phyloP scores from a whole-genome alignment of 176 grass and related monocot species.

The Avena atlantica region DNA sequence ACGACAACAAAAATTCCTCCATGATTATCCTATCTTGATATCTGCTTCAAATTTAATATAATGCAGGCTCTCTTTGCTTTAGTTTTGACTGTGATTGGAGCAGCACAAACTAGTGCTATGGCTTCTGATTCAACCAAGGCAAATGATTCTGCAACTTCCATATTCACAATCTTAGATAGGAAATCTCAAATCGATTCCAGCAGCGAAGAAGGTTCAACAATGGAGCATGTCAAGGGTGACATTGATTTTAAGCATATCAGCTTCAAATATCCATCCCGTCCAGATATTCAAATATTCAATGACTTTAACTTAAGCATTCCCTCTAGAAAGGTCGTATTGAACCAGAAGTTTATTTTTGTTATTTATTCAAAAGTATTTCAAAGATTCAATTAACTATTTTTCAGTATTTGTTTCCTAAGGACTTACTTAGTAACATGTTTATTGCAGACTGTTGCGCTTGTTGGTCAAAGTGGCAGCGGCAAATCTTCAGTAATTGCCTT shows the following conservation, averaged over 20 bases:
- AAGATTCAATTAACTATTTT: too few relatives aligned
- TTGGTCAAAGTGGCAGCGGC: slow-evolving; percentile 52
- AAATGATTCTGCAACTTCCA: slow-evolving; percentile 34
- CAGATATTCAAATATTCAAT: slow-evolving; percentile 51
- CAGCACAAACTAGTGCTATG: slow-evolving; percentile 29
- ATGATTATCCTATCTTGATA: slow-evolving; percentile 13
- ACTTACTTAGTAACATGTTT: too few relatives aligned
- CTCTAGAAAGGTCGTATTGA: slow-evolving; percentile 43
- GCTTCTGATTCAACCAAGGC: slow-evolving; percentile 46
- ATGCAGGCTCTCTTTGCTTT: slow-evolving; percentile 37
- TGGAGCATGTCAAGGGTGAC: slow-evolving; percentile 32
- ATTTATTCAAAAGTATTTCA: neutral
- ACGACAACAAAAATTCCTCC: neutral
- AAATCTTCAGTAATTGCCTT: slow-evolving; percentile 53
- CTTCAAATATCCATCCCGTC: slow-evolving; percentile 53
- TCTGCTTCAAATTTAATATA: slow-evolving; percentile 37
- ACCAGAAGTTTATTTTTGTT: neutral
- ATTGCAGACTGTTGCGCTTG: slow-evolving; percentile 52
- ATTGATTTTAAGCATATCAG: slow-evolving; percentile 50
- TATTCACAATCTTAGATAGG: slow-evolving; percentile 39
- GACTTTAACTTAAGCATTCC: slow-evolving; percentile 47
- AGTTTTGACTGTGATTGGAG: slow-evolving; percentile 21
- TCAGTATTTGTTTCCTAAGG: too few relatives aligned
- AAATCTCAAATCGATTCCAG: slow-evolving; percentile 34
- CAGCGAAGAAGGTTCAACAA: slow-evolving; percentile 35